phyloP scores from a whole-genome alignment of 768 basidiomycete genomes.

The Boletellus sp. region DNA sequence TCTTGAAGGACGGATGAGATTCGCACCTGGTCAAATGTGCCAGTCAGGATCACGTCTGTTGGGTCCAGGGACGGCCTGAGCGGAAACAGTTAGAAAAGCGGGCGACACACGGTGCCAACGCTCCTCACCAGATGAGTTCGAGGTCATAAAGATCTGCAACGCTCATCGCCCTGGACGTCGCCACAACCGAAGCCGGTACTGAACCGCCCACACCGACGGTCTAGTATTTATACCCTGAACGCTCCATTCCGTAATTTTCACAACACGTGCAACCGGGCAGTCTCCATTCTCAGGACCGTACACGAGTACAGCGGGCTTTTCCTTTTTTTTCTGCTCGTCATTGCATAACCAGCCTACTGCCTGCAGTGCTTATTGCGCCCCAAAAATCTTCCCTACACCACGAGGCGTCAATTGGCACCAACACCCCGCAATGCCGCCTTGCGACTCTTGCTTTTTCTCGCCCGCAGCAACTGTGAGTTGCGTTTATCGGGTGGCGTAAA shows the following conservation, averaged over 20 bases:
- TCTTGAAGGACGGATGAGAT: not conserved
- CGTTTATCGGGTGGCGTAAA: conserved; percentile 27
- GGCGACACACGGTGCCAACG: conserved; percentile 10
- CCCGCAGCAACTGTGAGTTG: conserved; percentile 17
- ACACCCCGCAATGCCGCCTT: conserved; percentile 32
- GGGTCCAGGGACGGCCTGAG: conserved; percentile 58
- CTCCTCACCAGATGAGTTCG: conserved; percentile 48
- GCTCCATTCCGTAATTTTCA: conserved; percentile 23
- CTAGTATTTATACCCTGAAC: conserved; percentile 21
- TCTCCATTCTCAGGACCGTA: not conserved
- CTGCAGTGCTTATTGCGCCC: not conserved
- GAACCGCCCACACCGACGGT: conserved; percentile 5
- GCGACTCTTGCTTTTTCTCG: conserved; percentile 33
- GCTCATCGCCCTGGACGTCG: conserved; percentile 28
- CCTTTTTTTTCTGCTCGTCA: not conserved
- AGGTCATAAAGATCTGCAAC: conserved; percentile 46
- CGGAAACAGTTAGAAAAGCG: conserved; percentile 6
- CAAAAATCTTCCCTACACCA: conserved; percentile 7
- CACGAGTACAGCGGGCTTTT: conserved; percentile 13
- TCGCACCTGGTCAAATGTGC: conserved; percentile 74
- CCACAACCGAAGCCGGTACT: conserved; percentile 20
- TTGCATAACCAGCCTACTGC: not conserved
- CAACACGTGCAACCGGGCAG: conserved; percentile 14
- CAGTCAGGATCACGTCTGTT: conserved; percentile 62
- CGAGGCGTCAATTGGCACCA: conserved; percentile 22